Conservation (phyloP, 495 filamentous ascomycete genomes). For the Beverwykella pulmonaria region DNA sequence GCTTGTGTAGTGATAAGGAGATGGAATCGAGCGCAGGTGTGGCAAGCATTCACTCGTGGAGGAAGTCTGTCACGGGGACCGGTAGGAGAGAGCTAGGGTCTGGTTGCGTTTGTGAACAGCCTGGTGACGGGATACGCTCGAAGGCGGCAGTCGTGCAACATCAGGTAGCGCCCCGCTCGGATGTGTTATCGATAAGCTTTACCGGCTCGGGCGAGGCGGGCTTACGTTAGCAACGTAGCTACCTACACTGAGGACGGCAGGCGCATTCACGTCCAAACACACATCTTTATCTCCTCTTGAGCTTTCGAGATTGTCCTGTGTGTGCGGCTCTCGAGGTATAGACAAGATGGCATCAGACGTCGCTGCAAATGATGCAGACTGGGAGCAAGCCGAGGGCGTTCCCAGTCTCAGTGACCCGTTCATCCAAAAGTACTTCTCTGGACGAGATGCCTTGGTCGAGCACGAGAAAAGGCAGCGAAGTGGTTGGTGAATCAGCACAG, state of each 20-base stretch:
- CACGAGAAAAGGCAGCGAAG: slow-evolving; percentile 82
- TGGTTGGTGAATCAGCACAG: slow-evolving; percentile 55
- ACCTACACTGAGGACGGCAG: not conserved
- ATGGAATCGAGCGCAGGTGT: slow-evolving; percentile 5
- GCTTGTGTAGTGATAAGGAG: not conserved
- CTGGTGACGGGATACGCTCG: slow-evolving; percentile 5
- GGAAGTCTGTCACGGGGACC: slow-evolving; percentile 14
- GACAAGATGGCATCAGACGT: slow-evolving; percentile 19
- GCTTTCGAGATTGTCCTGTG: not conserved
- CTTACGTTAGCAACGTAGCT: not conserved
- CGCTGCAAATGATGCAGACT: slow-evolving; percentile 53
- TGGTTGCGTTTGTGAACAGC: slow-evolving; percentile 3
- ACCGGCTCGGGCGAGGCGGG: not conserved
- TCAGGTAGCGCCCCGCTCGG: not conserved
- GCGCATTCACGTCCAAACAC: not conserved
- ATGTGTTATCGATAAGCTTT: not conserved
- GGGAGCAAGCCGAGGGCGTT: slow-evolving; percentile 56
- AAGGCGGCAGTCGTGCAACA: not conserved
- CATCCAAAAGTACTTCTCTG: slow-evolving; percentile 74
- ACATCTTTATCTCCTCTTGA: not conserved
- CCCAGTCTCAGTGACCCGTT: slow-evolving; percentile 66
- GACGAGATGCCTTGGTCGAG: slow-evolving; percentile 73
- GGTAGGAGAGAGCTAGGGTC: not conserved
- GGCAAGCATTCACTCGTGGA: slow-evolving; percentile 26
- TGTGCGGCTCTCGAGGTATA: not conserved